Evolutionary conservation across 768 basidiomycete genomes (phyloP).

Genomic region (Lactifluus subvellereus): DNA sequence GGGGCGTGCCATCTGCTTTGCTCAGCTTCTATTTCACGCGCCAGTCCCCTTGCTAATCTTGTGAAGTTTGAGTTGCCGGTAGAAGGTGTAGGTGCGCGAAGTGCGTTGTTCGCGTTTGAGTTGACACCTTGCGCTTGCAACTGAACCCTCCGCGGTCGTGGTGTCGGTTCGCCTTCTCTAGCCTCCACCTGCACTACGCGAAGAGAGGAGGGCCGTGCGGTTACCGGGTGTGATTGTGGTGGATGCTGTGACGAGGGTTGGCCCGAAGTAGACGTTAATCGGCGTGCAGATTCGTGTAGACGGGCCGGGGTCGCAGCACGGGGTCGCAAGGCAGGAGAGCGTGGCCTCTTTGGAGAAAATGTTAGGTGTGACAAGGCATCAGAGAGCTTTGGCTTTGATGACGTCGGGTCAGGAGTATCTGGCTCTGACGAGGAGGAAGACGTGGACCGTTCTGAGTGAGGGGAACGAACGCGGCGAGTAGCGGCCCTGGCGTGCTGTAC

Average conservation of each 20-base stretch:
- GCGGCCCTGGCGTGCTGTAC: conserved; percentile 46
- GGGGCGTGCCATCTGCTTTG: conserved; percentile 24
- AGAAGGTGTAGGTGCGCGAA: conserved; percentile 60
- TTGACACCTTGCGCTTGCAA: conserved; percentile 23
- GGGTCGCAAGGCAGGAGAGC: conserved; percentile 28
- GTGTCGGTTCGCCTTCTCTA: conserved; percentile 19
- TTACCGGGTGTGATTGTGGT: background rate
- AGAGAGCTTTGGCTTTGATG: conserved; percentile 55
- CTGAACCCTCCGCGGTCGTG: conserved; percentile 18
- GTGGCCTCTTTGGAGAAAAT: conserved; percentile 73
- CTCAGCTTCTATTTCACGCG: conserved; percentile 48
- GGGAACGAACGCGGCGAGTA: conserved; percentile 39
- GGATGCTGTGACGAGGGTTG: background rate
- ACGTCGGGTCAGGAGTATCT: conserved; percentile 37
- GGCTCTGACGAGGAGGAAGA: conserved; percentile 47
- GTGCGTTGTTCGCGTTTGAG: conserved; percentile 47
- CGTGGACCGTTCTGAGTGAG: conserved; percentile 38
- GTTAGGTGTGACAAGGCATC: conserved; percentile 65
- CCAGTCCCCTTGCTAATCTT: conserved; percentile 50
- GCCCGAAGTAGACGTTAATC: background rate
- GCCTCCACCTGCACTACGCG: conserved; percentile 5
- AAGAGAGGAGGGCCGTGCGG: conserved; percentile 4
- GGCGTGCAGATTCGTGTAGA: background rate
- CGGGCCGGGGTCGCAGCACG: conserved; percentile 10
- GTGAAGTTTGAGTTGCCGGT: conserved; percentile 51